phyloP scores from a whole-genome alignment of 2,329 filamentous ascomycete species.

The Pezicula rhizophila region DNA sequence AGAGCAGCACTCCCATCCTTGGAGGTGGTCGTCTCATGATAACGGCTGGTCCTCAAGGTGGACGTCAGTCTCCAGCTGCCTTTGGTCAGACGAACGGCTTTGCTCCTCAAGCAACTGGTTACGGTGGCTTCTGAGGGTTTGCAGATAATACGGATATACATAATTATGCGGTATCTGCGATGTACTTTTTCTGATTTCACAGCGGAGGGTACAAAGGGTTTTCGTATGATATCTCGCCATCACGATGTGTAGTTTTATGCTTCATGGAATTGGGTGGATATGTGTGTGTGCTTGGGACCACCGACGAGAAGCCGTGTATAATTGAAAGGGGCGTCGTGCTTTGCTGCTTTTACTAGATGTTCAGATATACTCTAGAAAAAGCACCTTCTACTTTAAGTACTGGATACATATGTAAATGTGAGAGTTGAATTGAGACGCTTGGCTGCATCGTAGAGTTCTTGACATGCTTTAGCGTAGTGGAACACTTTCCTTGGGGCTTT shows the following conservation, averaged over 20 bases:
- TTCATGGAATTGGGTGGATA: slow-evolving; percentile 16
- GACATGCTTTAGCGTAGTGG: not conserved
- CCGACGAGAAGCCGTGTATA: slow-evolving; percentile 18
- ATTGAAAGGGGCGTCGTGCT: slow-evolving; percentile 21
- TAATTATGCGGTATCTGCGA: slow-evolving; percentile 25
- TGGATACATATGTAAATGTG: no score
- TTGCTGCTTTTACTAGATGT: slow-evolving; percentile 20
- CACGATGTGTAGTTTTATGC: slow-evolving; percentile 25
- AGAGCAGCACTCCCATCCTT: slow-evolving; percentile 90
- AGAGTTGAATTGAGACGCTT: not conserved
- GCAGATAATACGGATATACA: slow-evolving; percentile 16
- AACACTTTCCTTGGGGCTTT: not conserved
- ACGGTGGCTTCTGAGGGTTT: slow-evolving; percentile 44
- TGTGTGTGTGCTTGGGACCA: slow-evolving; percentile 5
- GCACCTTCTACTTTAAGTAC: not conserved
- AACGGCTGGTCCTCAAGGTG: slow-evolving; percentile 71
- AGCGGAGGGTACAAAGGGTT: slow-evolving; percentile 14
- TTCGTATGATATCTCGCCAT: slow-evolving; percentile 18
- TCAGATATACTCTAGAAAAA: slow-evolving; percentile 13
- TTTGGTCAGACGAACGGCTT: slow-evolving; percentile 83
- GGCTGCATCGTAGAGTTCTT: not conserved
- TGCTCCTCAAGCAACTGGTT: slow-evolving; percentile 81
- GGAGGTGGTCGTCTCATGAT: slow-evolving; percentile 88
- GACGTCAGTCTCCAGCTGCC: slow-evolving; percentile 49
- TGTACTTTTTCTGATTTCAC: slow-evolving; percentile 21